Conservation (phyloP, 306 rosid genomes). For the Nissolia schottii region DNA sequence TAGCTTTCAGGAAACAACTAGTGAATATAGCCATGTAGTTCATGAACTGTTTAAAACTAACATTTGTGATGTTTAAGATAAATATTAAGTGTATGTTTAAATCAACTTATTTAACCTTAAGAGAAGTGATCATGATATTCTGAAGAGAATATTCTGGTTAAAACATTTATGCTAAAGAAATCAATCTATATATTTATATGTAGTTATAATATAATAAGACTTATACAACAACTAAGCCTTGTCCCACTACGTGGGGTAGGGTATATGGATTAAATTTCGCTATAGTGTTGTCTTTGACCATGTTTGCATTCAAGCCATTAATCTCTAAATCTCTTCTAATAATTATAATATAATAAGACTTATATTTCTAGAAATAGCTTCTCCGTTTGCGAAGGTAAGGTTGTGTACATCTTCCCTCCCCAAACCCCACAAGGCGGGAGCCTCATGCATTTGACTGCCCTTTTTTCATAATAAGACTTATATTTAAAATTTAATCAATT, state of each 20-base stretch:
- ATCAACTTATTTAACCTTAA: not conserved
- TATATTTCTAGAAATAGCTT: too few species aligned
- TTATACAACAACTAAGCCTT: not conserved
- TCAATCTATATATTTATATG: not conserved
- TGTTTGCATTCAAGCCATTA: not conserved
- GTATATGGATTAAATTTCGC: not conserved
- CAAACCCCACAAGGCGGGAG: too few species aligned
- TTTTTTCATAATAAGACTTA: too few species aligned
- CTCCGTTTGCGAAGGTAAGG: too few species aligned
- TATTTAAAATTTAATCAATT: too few species aligned
- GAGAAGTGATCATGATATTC: not conserved
- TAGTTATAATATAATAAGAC: too few species aligned
- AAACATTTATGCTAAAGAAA: not conserved
- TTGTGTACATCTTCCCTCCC: too few species aligned
- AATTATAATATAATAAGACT: too few species aligned
- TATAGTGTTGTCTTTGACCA: not conserved
- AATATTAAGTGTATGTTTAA: not conserved
- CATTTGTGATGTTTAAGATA: not conserved
- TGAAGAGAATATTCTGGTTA: not conserved
- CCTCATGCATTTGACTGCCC: too few species aligned
- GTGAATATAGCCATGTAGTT: not conserved
- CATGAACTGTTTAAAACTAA: not conserved
- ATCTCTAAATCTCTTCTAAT: not conserved
- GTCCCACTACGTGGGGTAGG: not conserved
- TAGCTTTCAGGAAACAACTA: constrained; percentile 7